These are phyloP conservation scores for Ophiostoma quercus DNA, from an alignment of 2,329 filamentous ascomycete species.

Conservation along the genomic window DNA sequence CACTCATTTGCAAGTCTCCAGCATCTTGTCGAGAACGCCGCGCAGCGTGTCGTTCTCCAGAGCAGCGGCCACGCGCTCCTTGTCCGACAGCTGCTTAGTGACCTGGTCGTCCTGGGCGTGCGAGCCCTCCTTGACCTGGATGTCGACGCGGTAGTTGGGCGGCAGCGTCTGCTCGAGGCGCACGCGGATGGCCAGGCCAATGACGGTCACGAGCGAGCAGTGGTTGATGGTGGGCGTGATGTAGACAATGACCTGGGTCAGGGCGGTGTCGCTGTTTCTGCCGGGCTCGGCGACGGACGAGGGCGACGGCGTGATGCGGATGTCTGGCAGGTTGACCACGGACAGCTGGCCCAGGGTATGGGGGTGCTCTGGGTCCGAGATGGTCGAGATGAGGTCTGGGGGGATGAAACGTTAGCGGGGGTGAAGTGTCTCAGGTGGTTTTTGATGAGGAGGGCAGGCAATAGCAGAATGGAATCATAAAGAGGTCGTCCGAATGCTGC, in stretches of 20 bases:
- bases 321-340: conserved; percentile 94
- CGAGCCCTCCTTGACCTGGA: conserved; percentile 92
- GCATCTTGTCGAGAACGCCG: conserved; percentile 87
- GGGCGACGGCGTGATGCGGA: conserved; percentile 68
- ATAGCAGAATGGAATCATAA: not conserved
- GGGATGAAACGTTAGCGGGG: conserved; percentile 35
- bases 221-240: conserved; percentile 96
- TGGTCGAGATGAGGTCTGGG: conserved; percentile 83
- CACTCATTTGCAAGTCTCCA: conserved; percentile 68
- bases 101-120: conserved; percentile 92
- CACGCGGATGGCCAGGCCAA: conserved; percentile 87
- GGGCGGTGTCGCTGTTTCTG: conserved; percentile 43
- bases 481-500: not conserved
- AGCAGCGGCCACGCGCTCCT: conserved; percentile 91
- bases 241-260: conserved; percentile 73
- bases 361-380: conserved; percentile 94
- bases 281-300: conserved; percentile 29
- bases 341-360: conserved; percentile 87
- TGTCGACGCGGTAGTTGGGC: conserved; percentile 85
- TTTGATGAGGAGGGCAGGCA: not conserved
- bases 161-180: conserved; percentile 86
- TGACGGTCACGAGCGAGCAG: conserved; percentile 92
- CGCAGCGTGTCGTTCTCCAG: conserved; percentile 89
- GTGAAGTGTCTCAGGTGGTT: conserved; percentile 22
- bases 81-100: conserved; percentile 94